Base-by-base conservation (phyloP, 2,329 filamentous ascomycete genomes). In the Ustulina deusta region DNA sequence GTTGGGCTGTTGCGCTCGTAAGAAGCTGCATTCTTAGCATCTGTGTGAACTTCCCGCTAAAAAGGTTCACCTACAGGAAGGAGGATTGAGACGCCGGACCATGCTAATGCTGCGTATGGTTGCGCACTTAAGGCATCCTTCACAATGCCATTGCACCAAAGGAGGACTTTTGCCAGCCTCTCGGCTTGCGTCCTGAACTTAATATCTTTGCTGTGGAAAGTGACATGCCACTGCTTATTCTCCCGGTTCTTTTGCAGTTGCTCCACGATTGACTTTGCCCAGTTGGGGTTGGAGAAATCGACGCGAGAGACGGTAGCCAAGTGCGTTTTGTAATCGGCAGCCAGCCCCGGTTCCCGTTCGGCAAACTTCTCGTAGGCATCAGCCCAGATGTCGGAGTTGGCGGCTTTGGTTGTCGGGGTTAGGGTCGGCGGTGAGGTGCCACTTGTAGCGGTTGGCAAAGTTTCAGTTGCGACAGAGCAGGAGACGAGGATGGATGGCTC, bases 51-150 rank as follows among this genome's bases (percentile, higher is more conserved):
- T 2, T 11, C 5, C 2, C 13, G 17, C 6, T 15, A 29, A 6
- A 15, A 44, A 17, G 9, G 3, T 55, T 27, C 6, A 49, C 62
- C 11, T 65, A 65, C 62, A 0, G 62, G 62, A 32, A 65, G 55
- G 2, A 65, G 32, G 3, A 65, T 36, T 1, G 62, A 65, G n/a
- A 65, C 56, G 0, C 62, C 62, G 3, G 62, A 60, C 62, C 62
- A 65, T 2, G 62, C 62, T 13, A 65, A 9, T 17, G 62, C 62
- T 22, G 62, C 62, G 17, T 65, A 60, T 7, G 62, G 62, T 15
- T 65, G 62, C 4, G 22, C 32, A 3, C 55, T 65, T 2, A 65
- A n/a, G 20, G 55, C 62, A 9, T 48, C 13, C 38, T 65, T 60
- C 13, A 65, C 62, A 17, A 65, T n/a, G 3, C 10, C 3, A 20